These are phyloP conservation scores for Phlebiopsis flavidoalba DNA, from an alignment of 768 basidiomycete genomes.

Conservation along the genomic window DNA sequence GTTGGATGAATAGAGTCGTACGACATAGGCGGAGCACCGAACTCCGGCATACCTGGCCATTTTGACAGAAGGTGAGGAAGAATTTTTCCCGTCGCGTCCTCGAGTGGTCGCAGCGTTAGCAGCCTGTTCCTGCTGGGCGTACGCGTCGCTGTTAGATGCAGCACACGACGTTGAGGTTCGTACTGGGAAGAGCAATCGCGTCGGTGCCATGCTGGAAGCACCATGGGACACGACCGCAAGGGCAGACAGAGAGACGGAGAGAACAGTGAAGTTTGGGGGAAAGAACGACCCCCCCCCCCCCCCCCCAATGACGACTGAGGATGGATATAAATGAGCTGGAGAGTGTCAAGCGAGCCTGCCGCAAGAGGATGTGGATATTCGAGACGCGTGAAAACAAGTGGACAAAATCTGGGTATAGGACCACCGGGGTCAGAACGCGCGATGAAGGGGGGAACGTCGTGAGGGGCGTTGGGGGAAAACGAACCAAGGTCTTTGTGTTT, in stretches of 20 bases:
- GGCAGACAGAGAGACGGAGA: slow-evolving; percentile 42
- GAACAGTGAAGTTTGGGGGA: slow-evolving; percentile 40
- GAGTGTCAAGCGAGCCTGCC: slow-evolving; percentile 17
- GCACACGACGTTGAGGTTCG: slow-evolving; percentile 14
- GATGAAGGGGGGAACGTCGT: slow-evolving; percentile 33
- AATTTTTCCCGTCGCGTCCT: background rate
- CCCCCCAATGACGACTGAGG: slow-evolving; percentile 34
- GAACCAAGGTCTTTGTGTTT: slow-evolving; percentile 8
- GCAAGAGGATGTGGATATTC: slow-evolving; percentile 13
- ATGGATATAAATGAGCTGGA: slow-evolving; percentile 16
- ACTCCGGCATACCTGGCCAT: background rate
- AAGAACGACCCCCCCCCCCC: slow-evolving; percentile 48
- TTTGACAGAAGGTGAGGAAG: background rate
- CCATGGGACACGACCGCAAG: slow-evolving; percentile 39
- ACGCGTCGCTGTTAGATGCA: background rate
- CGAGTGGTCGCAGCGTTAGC: background rate
- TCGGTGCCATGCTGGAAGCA: slow-evolving; percentile 31
- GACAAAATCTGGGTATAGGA: slow-evolving; percentile 27
- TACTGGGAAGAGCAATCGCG: slow-evolving; percentile 29
- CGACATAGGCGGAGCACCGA: too few relatives aligned
- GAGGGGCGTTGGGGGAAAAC: slow-evolving; percentile 23
- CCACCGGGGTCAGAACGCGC: slow-evolving; percentile 47
- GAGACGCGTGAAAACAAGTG: slow-evolving; percentile 21
- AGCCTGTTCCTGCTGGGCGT: too few relatives aligned
- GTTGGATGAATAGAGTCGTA: background rate